phyloP scores from a whole-genome alignment of 164 flowering plant genomes.

The Liquidambar formosana region DNA sequence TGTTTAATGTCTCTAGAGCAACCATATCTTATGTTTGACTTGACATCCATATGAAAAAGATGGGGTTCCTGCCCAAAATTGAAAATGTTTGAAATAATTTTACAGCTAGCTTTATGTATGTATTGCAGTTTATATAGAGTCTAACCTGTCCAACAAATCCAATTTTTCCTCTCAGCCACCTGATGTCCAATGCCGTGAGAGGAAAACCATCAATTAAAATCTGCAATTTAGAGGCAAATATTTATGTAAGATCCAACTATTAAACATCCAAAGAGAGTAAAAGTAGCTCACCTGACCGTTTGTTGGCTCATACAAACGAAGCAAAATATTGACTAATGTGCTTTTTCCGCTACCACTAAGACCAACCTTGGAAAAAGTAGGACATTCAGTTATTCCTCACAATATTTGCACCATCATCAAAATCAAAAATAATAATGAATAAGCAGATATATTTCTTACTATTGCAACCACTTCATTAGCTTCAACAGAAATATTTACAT shows the following conservation, averaged over 20 bases:
- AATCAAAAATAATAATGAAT: neutral
- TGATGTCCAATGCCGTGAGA: constrained; percentile 27
- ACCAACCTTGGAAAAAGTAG: constrained; percentile 27
- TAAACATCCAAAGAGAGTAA: neutral
- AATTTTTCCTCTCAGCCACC: constrained; percentile 29
- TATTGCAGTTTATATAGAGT: neutral
- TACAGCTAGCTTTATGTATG: neutral
- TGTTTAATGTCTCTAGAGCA: constrained; percentile 23
- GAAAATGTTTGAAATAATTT: neutral
- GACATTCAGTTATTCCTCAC: neutral
- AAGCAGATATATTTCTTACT: constrained; percentile 15
- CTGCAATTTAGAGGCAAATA: constrained; percentile 15
- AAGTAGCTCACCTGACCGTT: constrained; percentile 28
- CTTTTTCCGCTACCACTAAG: constrained; percentile 38
- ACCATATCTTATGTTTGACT: constrained; percentile 33
- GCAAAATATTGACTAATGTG: constrained; percentile 32
- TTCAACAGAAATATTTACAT: constrained; percentile 17
- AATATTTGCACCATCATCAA: constrained; percentile 5
- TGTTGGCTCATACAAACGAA: constrained; percentile 33
- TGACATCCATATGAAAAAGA: constrained; percentile 29
- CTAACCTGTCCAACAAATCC: constrained; percentile 37
- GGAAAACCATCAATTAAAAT: constrained; percentile 30
- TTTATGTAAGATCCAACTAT: neutral
- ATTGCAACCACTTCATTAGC: constrained; percentile 37
- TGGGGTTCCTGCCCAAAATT: constrained; percentile 29